Conservation (phyloP, 1,284 basidiomycete genomes). For the Rhodotorula sp. region DNA sequence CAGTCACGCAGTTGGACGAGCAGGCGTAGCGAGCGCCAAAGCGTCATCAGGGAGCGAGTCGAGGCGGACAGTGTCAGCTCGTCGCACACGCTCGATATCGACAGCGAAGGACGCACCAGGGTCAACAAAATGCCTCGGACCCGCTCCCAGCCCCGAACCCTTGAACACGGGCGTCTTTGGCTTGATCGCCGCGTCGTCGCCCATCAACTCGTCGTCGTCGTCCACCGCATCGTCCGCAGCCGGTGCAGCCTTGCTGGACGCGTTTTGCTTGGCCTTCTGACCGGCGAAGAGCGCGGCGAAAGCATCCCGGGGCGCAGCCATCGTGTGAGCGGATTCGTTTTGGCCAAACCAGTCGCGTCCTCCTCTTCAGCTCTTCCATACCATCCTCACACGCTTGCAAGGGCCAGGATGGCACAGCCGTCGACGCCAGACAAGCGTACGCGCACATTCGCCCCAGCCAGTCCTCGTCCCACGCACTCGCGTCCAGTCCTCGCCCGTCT, state of each 20-base stretch:
- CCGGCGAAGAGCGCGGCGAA: too few relatives aligned
- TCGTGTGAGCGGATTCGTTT: neutral
- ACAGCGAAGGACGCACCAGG: slow-evolving; percentile 51
- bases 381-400: neutral
- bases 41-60: too few relatives aligned
- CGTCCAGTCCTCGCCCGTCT: neutral
- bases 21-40: neutral
- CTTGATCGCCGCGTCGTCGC: slow-evolving; percentile 1
- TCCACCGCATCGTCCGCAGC: too few relatives aligned
- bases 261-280: too few relatives aligned
- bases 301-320: too few relatives aligned
- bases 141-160: slow-evolving; percentile 39
- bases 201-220: slow-evolving; percentile 38
- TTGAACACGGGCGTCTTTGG: slow-evolving; percentile 20
- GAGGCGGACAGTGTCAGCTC: neutral
- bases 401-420: neutral
- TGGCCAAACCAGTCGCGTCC: neutral
- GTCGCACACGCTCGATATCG: too few relatives aligned
- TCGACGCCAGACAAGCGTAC: too few relatives aligned
- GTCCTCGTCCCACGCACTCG: neutral
- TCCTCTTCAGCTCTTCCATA: neutral
- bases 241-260: too few relatives aligned
- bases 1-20: neutral
- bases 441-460: neutral
- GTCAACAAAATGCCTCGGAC: slow-evolving; percentile 55